Conservation (phyloP, 2,329 filamentous ascomycete genomes). For the Epichloe scottii region DNA sequence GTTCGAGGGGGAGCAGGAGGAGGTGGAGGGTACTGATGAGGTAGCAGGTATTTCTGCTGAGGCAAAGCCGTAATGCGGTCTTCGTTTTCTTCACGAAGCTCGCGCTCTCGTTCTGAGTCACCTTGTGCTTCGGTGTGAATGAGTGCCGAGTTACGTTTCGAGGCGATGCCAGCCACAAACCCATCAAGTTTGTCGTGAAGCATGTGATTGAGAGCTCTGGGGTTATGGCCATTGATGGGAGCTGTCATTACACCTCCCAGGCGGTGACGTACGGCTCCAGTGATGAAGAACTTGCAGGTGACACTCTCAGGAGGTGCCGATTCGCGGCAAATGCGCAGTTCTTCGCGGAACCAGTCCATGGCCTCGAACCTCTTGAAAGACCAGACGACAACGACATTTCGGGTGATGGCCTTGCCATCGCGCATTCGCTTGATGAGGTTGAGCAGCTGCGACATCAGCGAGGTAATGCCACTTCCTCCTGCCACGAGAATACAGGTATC, state of each 20-base stretch:
- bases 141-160: slow-evolving; percentile 72
- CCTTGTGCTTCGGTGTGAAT: slow-evolving; percentile 73
- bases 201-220: slow-evolving; percentile 55
- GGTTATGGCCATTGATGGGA: slow-evolving; percentile 21
- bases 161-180: slow-evolving; percentile 75
- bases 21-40: slow-evolving; percentile 26
- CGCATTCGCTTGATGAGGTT: slow-evolving; percentile 95
- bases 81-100: slow-evolving; percentile 70
- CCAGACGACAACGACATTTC: slow-evolving; percentile 88
- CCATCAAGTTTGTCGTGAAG: slow-evolving; percentile 82
- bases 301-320: slow-evolving; percentile 79
- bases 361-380: slow-evolving; percentile 80
- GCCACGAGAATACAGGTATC: slow-evolving; percentile 89
- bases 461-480: slow-evolving; percentile 88
- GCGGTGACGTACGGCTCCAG: slow-evolving; percentile 42
- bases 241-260: slow-evolving; percentile 29
- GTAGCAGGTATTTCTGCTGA: slow-evolving; percentile 49
- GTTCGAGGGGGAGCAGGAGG: slow-evolving; percentile 8
- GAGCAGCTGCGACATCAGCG: slow-evolving; percentile 79
- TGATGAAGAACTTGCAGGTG: slow-evolving; percentile 91
- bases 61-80: slow-evolving; percentile 76
- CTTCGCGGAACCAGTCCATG: slow-evolving; percentile 96
- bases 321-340: slow-evolving; percentile 82
- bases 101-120: slow-evolving; percentile 64
- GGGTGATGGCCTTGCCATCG: slow-evolving; percentile 86